A percentile compares a stretch with the other conserved stretches of the same genome.
Evolutionary conservation across 225 moss, liverwort and hornwort genomes (phyloP).

Genomic region (Physcomitrellopsis africana): DNA sequence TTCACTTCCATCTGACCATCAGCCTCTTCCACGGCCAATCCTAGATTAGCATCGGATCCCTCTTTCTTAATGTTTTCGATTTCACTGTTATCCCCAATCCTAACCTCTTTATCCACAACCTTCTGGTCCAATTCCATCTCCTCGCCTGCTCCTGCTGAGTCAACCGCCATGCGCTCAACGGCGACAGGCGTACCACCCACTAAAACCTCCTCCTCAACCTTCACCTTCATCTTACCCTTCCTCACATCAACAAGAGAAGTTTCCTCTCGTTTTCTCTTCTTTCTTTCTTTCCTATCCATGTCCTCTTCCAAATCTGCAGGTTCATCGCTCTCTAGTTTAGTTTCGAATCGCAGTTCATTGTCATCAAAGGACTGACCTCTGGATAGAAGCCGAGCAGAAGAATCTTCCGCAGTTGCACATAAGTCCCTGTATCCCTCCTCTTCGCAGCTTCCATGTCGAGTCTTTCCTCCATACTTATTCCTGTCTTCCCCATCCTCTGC

Average conservation of each 20-base stretch:
- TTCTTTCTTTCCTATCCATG: constrained; percentile 59
- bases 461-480: constrained; percentile 45
- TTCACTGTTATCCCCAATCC: constrained; percentile 25
- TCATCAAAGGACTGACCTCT: constrained; percentile 36
- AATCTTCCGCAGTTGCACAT: constrained; percentile 38
- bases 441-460: constrained; percentile 30
- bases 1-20: no score
- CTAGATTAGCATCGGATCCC: no score
- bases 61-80: not conserved
- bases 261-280: constrained; percentile 82
- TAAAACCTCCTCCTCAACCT: constrained; percentile 51
- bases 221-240: constrained; percentile 45
- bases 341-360: constrained; percentile 34
- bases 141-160: constrained; percentile 41
- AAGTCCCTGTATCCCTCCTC: constrained; percentile 49
- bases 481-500: constrained; percentile 46
- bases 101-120: constrained; percentile 38
- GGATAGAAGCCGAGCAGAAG: constrained; percentile 24
- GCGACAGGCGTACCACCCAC: constrained; percentile 31
- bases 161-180: constrained; percentile 53
- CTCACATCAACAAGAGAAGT: constrained; percentile 39
- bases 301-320: constrained; percentile 45
- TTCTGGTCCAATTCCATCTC: constrained; percentile 69
- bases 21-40: no score
- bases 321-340: constrained; percentile 29